Base-by-base conservation (phyloP, 192 early-diverging fungal genomes). In the Coemansia guatemalensis region DNA sequence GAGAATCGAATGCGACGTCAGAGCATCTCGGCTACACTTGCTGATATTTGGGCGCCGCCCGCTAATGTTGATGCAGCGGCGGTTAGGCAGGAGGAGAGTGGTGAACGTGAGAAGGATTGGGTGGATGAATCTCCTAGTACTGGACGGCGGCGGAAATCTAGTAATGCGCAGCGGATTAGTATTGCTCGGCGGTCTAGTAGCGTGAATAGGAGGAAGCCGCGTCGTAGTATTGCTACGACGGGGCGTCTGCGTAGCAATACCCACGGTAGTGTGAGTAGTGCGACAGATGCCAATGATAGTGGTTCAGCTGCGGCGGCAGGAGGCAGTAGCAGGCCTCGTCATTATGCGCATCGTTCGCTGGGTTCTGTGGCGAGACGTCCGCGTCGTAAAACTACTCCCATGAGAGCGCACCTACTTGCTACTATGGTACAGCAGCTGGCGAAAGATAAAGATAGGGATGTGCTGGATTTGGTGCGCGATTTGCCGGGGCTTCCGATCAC, bases 401-500 rank as follows among this genome's bases (percentile, higher is more conserved):
- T 78, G 75, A 67, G 81, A n/a, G 76, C 75, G 3, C 75, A 83
- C 21, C 48, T 82, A 49, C 56, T 82, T 25, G 75, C 74, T 3
- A 73, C 62, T 4, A 73, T 82, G 65, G 68, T 83, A 3, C 68
- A 74, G 60, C 68, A 75, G 57, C 59, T 83, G 25, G 69, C 66
- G 1, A 58, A 51, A 24, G 82, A 83, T 27, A 53, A 33, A 1
- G 82, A 83, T 52, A 60, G 82, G 1, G 82, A 83, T 24, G 82
- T 83, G 17, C 67, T 69, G 5, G 75, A 74, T 41, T 50, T 75
- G 30, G 64, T 82, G 7, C 64, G 60, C 14, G 64, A 73, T 30
- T 33, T 82, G 60, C 78, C 78, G 0, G 71, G 67, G 1, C 56
- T 48, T 20, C 50, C 65, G 20, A 5, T 33, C 29, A 61, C 44